Percentiles rank a stretch among this genome's conserved stretches.
Evolutionary conservation across 192 early-diverging fungal species (phyloP).

Genomic region (Coemansia sp.): DNA sequence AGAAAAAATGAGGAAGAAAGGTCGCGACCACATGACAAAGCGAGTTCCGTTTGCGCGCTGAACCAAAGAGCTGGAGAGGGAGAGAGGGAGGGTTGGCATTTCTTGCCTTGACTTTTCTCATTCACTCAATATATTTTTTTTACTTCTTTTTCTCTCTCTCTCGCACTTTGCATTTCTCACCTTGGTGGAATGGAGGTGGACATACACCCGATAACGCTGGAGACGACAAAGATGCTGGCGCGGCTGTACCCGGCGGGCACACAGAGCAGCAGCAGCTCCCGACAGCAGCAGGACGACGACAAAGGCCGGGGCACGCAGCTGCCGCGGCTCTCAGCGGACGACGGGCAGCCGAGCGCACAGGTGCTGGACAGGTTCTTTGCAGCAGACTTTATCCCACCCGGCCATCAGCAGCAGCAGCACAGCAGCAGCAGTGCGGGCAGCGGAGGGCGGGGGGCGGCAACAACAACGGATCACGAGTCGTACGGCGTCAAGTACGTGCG

Average conservation of each 20-base stretch:
- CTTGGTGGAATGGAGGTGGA: slow-evolving; percentile 40
- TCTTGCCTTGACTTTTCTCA: not conserved
- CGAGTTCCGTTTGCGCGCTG: too few relatives aligned
- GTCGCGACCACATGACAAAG: too few relatives aligned
- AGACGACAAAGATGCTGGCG: slow-evolving; percentile 39
- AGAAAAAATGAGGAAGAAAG: too few relatives aligned
- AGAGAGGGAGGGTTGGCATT: too few relatives aligned
- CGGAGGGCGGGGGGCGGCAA: not conserved
- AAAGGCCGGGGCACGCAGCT: not conserved
- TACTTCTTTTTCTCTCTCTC: not conserved
- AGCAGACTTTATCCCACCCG: slow-evolving; percentile 48
- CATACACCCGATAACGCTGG: slow-evolving; percentile 46
- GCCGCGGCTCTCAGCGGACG: not conserved
- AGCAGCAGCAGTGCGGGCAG: slow-evolving; percentile 1
- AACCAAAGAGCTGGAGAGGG: too few relatives aligned
- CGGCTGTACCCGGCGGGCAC: slow-evolving; percentile 27
- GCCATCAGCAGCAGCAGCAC: not conserved
- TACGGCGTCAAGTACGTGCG: slow-evolving; percentile 43
- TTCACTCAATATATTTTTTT: not conserved
- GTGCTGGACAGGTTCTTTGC: slow-evolving; percentile 49
- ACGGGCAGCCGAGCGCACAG: not conserved
- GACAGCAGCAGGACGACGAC: too few relatives aligned
- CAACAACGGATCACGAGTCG: slow-evolving; percentile 21
- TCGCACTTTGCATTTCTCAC: not conserved
- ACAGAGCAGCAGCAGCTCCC: not conserved